Evolutionary conservation across 2,329 filamentous ascomycete species (phyloP), one percentile per base, ranked within the genome.

Genomic region (Biscogniauxia mediterranea): DNA sequence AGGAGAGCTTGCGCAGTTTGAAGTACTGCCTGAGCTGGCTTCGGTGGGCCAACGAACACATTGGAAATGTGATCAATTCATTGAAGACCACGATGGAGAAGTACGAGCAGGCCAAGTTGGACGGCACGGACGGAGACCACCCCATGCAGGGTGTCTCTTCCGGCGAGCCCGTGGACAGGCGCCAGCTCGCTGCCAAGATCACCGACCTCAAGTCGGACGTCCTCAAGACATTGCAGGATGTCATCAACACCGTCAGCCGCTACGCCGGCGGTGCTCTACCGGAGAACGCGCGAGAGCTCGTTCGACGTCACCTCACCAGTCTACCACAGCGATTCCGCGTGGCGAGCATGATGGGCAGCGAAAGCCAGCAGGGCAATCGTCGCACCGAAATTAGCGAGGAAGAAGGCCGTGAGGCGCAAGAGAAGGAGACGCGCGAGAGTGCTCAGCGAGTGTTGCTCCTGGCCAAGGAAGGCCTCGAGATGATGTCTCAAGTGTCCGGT

Each of bases 251-350:
- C 5, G 92, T 99, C 0, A 96, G 91, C 59, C 92, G 89, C 67
- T 96, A 97, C 69, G 91, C 93, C 0, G 93, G 93, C n/a, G 92
- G 92, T 49, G 92, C 93, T 0, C 80, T 99, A 2, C 94, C 95
- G 0, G 91, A 95, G 58, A 97, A 97, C 67, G 94, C 94, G 0
- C 83, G 90, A 38, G 83, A 89, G 23, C 84, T 98, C 17, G 94
- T 99, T 13, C 88, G 91, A 62, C 85, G 88, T 13, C 93, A 97
- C 73, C 83, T 98, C 5, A 90, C 91, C 28, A 93, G 90, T 55
- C 82, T 98, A 1, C 94, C 94, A 0, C 88, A 91, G 71, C 85
- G 93, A 26, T 97, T 94, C 81, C 87, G 88, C 64, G 78, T 92
- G 17, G 92, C 91, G 1, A 89, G 83, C 62, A 83, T 85, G 66